Conservation (phyloP, 108 stramenopile genomes). For the Thalassiosira profunda region DNA sequence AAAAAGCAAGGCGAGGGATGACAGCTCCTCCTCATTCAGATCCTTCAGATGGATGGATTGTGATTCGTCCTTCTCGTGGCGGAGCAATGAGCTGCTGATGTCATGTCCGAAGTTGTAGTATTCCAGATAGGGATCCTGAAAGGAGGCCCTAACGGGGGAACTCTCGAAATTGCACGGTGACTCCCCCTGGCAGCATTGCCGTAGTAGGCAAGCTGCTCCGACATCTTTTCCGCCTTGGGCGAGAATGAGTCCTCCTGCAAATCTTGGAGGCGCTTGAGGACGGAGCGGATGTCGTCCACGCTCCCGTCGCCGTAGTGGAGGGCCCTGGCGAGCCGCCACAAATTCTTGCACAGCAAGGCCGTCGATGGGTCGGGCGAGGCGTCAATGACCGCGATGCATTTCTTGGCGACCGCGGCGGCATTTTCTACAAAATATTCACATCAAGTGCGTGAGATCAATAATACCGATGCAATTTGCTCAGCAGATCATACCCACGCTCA, state of each 20-base stretch:
- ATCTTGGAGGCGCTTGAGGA: neutral
- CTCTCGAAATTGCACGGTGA: neutral
- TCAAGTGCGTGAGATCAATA: too few relatives aligned
- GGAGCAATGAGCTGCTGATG: constrained; percentile 8
- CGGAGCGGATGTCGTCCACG: neutral
- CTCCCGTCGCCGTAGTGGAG: constrained; percentile 2
- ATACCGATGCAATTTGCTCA: too few relatives aligned
- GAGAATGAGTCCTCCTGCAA: neutral
- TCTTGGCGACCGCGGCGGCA: neutral
- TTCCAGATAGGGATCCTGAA: constrained; percentile 19
- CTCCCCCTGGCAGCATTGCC: too few relatives aligned
- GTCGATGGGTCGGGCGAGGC: too few relatives aligned
- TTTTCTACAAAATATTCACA: neutral
- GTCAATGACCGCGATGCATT: too few relatives aligned
- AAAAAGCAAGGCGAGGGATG: constrained; percentile 28
- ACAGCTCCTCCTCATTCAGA: constrained; percentile 23
- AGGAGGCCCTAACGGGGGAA: constrained; percentile 7
- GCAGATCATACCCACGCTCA: neutral
- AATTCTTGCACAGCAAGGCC: constrained; percentile 5
- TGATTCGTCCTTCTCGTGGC: constrained; percentile 1
- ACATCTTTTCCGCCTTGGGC: constrained; percentile 1
- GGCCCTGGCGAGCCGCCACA: constrained; percentile 4
- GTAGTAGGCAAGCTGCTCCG: constrained; percentile 5
- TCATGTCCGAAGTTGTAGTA: constrained; percentile 29
- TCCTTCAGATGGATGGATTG: constrained; percentile 23